These are phyloP conservation scores for Gigaspora rosea DNA, from an alignment of 192 early-diverging fungal species.

Conservation along the genomic window DNA sequence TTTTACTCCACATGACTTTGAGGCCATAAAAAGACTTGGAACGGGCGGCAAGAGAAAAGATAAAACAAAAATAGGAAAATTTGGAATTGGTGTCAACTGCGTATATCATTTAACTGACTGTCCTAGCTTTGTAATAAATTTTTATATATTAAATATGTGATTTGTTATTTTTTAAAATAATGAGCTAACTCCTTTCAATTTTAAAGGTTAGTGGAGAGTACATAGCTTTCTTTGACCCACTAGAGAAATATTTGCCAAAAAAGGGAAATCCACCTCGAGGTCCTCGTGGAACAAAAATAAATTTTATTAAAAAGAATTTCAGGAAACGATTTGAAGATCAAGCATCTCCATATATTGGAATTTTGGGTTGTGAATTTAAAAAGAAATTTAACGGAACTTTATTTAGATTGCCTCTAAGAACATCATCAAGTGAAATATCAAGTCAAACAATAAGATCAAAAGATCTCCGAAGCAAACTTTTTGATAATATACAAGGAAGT, in stretches of 20 bases:
- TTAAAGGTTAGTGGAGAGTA: constrained; percentile 21
- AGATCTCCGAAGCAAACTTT: neutral
- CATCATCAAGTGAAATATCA: neutral
- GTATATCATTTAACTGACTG: constrained; percentile 29
- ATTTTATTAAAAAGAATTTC: constrained; percentile 16
- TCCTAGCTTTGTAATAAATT: constrained; percentile 18
- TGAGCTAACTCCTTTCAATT: too few relatives aligned
- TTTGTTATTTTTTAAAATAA: too few relatives aligned
- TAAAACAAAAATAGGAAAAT: constrained; percentile 9
- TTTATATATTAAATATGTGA: too few relatives aligned
- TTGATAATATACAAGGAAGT: neutral
- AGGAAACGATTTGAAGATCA: constrained; percentile 28
- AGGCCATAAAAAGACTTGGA: constrained; percentile 29
- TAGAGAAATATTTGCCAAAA: constrained; percentile 14
- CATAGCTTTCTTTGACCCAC: constrained; percentile 36
- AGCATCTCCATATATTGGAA: constrained; percentile 2
- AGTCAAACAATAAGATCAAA: neutral
- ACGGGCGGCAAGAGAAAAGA: constrained; percentile 32
- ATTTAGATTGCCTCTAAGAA: constrained; percentile 33
- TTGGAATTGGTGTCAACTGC: constrained; percentile 29
- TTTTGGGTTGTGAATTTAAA: constrained; percentile 23
- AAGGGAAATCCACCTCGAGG: neutral
- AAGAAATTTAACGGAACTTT: constrained; percentile 21
- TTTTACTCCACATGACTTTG: constrained; percentile 30
- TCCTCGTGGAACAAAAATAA: neutral